Evolutionary conservation across 1,284 basidiomycete genomes (phyloP).

Genomic region (Cryptococcus maquisensis): DNA sequence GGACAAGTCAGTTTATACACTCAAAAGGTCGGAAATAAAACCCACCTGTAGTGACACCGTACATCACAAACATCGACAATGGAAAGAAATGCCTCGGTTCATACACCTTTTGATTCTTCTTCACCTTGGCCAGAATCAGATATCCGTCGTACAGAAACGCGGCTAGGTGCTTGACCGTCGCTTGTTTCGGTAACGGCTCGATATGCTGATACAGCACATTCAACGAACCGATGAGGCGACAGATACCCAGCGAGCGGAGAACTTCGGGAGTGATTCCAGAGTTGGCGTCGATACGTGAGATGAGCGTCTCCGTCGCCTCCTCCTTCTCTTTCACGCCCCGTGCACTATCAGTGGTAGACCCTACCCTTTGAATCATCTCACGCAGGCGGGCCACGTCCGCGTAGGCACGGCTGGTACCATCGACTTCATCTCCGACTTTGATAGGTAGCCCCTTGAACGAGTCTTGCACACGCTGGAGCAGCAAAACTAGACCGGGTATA

Average conservation of each 20-base stretch:
- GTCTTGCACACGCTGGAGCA: neutral
- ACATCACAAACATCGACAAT: constrained; percentile 64
- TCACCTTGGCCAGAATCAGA: constrained; percentile 77
- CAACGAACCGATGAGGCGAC: constrained; percentile 71
- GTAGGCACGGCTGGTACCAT: neutral
- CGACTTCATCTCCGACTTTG: neutral
- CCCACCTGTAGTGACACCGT: constrained; percentile 66
- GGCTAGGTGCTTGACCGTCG: constrained; percentile 79
- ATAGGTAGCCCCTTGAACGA: neutral
- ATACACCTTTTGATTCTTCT: constrained; percentile 66
- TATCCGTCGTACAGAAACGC: constrained; percentile 84
- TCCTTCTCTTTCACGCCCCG: constrained; percentile 58
- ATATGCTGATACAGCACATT: constrained; percentile 70
- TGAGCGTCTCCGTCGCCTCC: constrained; percentile 64
- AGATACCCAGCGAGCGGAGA: constrained; percentile 65
- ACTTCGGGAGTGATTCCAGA: constrained; percentile 52
- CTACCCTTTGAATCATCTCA: constrained; percentile 58
- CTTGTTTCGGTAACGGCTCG: constrained; percentile 48
- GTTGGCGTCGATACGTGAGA: constrained; percentile 58
- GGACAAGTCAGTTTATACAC: too few relatives aligned
- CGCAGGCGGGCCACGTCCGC: constrained; percentile 41
- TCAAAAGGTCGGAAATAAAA: neutral
- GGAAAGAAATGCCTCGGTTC: constrained; percentile 84
- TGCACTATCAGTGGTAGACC: constrained; percentile 56
- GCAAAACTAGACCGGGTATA: constrained; percentile 69